A percentile compares a stretch with the other conserved stretches of the same genome.
Evolutionary conservation across 2,329 filamentous ascomycete genomes (phyloP).

Genomic region (Biscogniauxia sp.): DNA sequence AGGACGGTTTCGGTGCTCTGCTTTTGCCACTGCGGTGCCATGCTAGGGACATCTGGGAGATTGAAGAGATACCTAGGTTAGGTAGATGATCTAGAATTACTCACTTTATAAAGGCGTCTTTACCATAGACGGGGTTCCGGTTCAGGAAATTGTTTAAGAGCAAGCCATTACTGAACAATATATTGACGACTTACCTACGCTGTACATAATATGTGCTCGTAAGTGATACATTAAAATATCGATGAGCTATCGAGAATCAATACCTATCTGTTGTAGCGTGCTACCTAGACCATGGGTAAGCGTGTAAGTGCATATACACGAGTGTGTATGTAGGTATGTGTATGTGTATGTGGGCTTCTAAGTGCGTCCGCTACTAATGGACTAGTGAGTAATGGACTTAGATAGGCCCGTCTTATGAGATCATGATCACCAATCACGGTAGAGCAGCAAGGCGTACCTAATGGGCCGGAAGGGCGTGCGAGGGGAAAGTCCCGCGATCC

Average conservation of each 20-base stretch:
- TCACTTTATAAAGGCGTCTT: too few relatives aligned
- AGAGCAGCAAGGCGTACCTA: neutral
- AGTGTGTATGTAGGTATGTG: too few relatives aligned
- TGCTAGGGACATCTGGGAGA: neutral
- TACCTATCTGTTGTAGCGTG: too few relatives aligned
- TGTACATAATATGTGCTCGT: too few relatives aligned
- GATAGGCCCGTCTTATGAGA: neutral
- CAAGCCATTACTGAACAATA: too few relatives aligned
- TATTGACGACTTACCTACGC: too few relatives aligned
- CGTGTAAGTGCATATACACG: too few relatives aligned
- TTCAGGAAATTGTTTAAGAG: neutral
- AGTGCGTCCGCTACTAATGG: neutral
- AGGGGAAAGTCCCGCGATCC: neutral
- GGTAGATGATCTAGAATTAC: too few relatives aligned
- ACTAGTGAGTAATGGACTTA: neutral
- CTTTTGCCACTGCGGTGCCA: slow-evolving; percentile 7
- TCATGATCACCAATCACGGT: neutral
- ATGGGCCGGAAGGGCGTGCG: neutral
- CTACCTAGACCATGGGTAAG: too few relatives aligned
- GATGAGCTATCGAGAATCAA: too few relatives aligned
- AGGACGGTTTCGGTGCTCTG: slow-evolving; percentile 25
- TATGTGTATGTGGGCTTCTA: neutral
- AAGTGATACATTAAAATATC: too few relatives aligned
- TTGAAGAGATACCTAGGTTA: neutral
- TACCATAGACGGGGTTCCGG: neutral